These are phyloP conservation scores for Camellia oleifera DNA, from an alignment of 179 eudicot species.

Conservation along the genomic window DNA sequence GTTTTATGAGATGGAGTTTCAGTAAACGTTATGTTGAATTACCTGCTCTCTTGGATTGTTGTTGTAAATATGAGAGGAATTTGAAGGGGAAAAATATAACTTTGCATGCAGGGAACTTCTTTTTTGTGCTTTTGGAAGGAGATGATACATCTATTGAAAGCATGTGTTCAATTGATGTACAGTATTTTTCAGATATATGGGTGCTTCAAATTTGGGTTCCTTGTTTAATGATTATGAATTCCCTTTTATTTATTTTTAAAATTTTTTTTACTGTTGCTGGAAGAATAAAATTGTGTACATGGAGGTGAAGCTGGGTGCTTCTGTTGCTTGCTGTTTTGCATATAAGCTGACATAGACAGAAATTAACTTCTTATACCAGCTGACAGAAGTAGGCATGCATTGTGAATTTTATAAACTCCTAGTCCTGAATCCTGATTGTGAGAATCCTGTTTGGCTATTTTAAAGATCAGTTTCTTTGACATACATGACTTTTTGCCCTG, in stretches of 20 bases:
- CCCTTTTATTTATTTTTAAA: background rate
- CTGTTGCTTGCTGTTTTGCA: background rate
- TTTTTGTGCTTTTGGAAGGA: background rate
- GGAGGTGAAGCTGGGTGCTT: background rate
- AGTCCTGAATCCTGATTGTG: too few species aligned
- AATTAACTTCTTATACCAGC: background rate
- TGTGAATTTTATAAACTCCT: background rate
- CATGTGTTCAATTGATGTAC: too few species aligned
- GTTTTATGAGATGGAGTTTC: too few species aligned
- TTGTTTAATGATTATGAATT: background rate
- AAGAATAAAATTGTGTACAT: background rate
- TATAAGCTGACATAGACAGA: background rate
- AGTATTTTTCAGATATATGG: too few species aligned
- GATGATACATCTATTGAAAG: too few species aligned
- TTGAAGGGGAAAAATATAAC: too few species aligned
- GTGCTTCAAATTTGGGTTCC: background rate
- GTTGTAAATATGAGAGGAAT: too few species aligned
- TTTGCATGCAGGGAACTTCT: background rate
- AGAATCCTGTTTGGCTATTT: too few species aligned
- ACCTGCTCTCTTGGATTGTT: too few species aligned
- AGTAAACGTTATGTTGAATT: too few species aligned
- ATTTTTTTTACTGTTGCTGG: background rate
- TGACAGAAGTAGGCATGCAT: background rate
- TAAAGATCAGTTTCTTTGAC: background rate
- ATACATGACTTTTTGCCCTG: background rate